Evolutionary conservation across 129 eudicot species (phyloP), one percentile per base, ranked within the genome.

Genomic region (Tagetes patula): DNA sequence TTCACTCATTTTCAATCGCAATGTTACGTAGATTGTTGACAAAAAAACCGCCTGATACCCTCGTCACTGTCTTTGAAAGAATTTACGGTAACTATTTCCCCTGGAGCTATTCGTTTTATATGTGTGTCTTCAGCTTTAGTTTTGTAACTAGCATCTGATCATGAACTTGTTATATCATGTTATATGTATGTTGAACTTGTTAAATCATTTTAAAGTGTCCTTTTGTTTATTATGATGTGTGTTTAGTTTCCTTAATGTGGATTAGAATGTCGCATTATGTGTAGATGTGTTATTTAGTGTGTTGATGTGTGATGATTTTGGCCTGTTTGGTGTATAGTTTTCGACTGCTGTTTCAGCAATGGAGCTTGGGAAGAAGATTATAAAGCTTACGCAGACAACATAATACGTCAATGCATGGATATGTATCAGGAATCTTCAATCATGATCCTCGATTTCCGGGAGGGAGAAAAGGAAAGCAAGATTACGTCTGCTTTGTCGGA

Each of bases 41-140:
- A 65, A 76, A 88, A 77, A 94, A 94, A 89, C 91, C 96, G 7
- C 99, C 99, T 2, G 94, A 94, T 82, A 87, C 89, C 69, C 94
- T 94, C 40, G 84, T 94, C 40, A 92, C 88, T 89, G 88, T 94
- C 80, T 90, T 77, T 67, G 99, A 90, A 85, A 73, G 97, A 79
- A 89, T 90, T 72, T 94, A 94, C 76, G 99, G 99, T 90, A 79
- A 49, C 20, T 63, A n/a, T 58, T 20, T 14, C 67, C 33, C 77
- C 84, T 58, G 33, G 38, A 52, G 49, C 2, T 9, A n/a, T 52
- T 52, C 37, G 30, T 52, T 37, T n/a, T 7, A 52, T 59, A 32
- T 60, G 38, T 54, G 5, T 50, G 64, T 52, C 27, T 20, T 20
- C 27, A 20, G 27, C 27, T 20, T 20, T 20, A 20, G 27, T 20